phyloP scores from a whole-genome alignment of 2,329 filamentous ascomycete genomes.

The Colletotrichum plurivorum region DNA sequence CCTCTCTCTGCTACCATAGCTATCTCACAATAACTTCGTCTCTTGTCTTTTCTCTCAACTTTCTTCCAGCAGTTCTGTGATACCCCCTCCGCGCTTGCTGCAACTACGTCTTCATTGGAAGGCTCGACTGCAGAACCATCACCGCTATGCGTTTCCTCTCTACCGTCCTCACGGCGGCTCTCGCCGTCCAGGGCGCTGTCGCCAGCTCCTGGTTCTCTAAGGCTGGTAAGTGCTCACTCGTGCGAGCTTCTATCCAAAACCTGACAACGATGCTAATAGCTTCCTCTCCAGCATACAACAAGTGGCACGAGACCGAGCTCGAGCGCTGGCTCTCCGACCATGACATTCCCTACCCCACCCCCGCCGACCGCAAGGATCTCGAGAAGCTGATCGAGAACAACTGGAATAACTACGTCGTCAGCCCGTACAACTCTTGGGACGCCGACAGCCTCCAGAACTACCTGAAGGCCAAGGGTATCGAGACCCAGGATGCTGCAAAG shows the following conservation, averaged over 20 bases:
- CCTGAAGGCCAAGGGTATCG: slow-evolving; percentile 78
- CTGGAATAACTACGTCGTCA: slow-evolving; percentile 84
- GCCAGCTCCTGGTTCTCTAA: slow-evolving; percentile 90
- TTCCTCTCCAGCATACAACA: slow-evolving; percentile 84
- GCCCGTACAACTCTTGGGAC: slow-evolving; percentile 85
- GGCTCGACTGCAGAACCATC: slow-evolving; percentile 30
- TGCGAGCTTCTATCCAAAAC: no score
- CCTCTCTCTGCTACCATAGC: slow-evolving; percentile 9
- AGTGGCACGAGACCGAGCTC: slow-evolving; percentile 98
- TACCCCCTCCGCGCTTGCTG: slow-evolving; percentile 22
- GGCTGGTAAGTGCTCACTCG: no score
- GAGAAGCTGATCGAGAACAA: slow-evolving; percentile 90
- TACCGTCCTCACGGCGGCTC: slow-evolving; percentile 77
- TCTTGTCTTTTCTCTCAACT: slow-evolving; percentile 36
- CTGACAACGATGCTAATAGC: no score
- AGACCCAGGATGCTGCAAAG: slow-evolving; percentile 76
- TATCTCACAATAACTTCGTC: slow-evolving; percentile 29
- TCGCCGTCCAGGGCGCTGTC: slow-evolving; percentile 78
- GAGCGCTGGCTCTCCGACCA: slow-evolving; percentile 97
- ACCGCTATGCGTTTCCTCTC: slow-evolving; percentile 82
- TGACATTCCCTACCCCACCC: slow-evolving; percentile 89
- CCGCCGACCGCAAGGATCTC: slow-evolving; percentile 94
- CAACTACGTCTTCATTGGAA: slow-evolving; percentile 35
- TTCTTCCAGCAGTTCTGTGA: slow-evolving; percentile 34
- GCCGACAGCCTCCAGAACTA: slow-evolving; percentile 76